A percentile compares a stretch with the other conserved stretches of the same genome.
Evolutionary conservation across 495 filamentous ascomycete species (phyloP).

Genomic region (Choiromyces venosus): DNA sequence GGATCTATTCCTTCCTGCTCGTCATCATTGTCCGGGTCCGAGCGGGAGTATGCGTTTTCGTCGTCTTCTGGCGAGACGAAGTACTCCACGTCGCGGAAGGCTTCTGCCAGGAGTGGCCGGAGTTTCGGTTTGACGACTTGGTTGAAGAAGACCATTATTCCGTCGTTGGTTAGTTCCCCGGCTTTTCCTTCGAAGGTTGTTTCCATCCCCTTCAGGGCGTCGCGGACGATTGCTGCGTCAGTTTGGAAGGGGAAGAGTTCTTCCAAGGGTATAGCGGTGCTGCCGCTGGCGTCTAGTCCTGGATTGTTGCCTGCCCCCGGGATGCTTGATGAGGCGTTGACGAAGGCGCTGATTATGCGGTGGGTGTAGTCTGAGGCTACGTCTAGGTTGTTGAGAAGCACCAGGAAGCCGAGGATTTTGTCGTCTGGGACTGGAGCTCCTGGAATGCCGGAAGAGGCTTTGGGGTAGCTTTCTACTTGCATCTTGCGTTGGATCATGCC

Average conservation of each 20-base stretch:
- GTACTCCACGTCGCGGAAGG: conserved; percentile 91
- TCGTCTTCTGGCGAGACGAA: conserved; percentile 37
- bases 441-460: conserved; percentile 65
- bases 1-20: conserved; percentile 51
- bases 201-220: conserved; percentile 63
- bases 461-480: conserved; percentile 87
- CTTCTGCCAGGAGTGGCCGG: conserved; percentile 74
- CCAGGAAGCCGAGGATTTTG: conserved; percentile 74
- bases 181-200: conserved; percentile 68
- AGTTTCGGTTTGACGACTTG: conserved; percentile 81
- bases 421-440: conserved; percentile 77
- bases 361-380: conserved; percentile 79
- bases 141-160: conserved; percentile 75
- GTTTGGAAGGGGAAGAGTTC: conserved; percentile 71
- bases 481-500: conserved; percentile 97
- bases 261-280: conserved; percentile 46
- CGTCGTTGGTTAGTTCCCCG: conserved; percentile 73
- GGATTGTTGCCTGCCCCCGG: conserved; percentile 17
- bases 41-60: background rate
- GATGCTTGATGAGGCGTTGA: conserved; percentile 7
- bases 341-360: conserved; percentile 59
- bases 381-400: conserved; percentile 93
- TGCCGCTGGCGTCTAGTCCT: conserved; percentile 31
- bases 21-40: conserved; percentile 46
- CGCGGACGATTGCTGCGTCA: conserved; percentile 62